Evolutionary conservation across 352 stramenopile genomes (phyloP).

Genomic region (Phytopythium ostracodes): DNA sequence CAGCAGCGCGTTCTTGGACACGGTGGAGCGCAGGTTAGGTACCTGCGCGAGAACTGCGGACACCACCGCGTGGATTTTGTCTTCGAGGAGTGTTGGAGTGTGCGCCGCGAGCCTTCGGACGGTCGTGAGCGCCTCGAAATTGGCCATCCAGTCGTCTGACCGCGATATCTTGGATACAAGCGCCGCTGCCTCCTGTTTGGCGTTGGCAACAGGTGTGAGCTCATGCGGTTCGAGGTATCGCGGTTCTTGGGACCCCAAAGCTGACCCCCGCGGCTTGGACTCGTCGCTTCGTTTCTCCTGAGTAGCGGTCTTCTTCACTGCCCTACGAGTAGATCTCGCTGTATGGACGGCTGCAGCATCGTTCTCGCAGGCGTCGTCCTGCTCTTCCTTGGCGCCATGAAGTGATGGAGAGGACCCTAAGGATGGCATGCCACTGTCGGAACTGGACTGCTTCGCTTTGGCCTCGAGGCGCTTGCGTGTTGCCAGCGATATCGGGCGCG

Average conservation of each 20-base stretch:
- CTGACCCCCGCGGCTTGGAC: constrained; percentile 11
- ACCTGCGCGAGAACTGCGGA: constrained; percentile 60
- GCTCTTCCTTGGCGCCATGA: not conserved
- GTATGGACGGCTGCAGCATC: not conserved
- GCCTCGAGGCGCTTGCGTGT: constrained; percentile 64
- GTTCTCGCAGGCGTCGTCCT: too few relatives aligned
- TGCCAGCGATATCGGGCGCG: constrained; percentile 12
- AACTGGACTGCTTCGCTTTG: constrained; percentile 40
- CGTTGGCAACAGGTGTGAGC: constrained; percentile 44
- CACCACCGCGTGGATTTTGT: constrained; percentile 40
- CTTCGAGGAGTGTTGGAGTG: constrained; percentile 37
- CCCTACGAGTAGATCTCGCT: not conserved
- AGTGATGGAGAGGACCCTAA: not conserved
- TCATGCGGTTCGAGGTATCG: constrained; percentile 63
- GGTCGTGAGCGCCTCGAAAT: constrained; percentile 62
- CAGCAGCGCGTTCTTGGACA: constrained; percentile 76
- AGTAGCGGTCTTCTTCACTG: constrained; percentile 9
- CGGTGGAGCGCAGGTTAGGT: constrained; percentile 58
- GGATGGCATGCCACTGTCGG: not conserved
- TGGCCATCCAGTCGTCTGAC: constrained; percentile 50
- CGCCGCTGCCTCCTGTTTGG: constrained; percentile 48
- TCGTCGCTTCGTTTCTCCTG: constrained; percentile 7
- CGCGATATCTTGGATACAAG: constrained; percentile 29
- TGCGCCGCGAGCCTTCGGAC: constrained; percentile 52
- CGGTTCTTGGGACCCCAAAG: constrained; percentile 47